Percentiles rank a stretch among this genome's conserved stretches.
Evolutionary conservation across 306 rosid species (phyloP).

Genomic region (Acacia confusa): DNA sequence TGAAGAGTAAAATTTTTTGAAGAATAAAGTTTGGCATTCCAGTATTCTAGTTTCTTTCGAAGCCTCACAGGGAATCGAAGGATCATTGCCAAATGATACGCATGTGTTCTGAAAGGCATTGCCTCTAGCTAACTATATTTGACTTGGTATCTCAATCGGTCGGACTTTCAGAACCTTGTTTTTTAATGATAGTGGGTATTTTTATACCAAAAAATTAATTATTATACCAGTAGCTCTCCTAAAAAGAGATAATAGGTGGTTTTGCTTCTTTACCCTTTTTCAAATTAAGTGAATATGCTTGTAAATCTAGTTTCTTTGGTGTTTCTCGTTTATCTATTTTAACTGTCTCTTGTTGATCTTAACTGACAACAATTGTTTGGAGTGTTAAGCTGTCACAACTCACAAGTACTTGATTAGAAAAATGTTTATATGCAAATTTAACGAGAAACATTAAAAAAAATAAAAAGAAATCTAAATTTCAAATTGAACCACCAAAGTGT

Average conservation of each 20-base stretch:
- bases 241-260: too few species aligned
- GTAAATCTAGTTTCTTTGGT: background rate
- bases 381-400: too few species aligned
- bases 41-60: background rate
- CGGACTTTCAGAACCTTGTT: too few species aligned
- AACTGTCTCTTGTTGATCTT: too few species aligned
- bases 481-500: background rate
- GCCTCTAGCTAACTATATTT: background rate
- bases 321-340: background rate
- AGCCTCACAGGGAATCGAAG: background rate
- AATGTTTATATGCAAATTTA: background rate
- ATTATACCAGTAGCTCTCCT: too few species aligned
- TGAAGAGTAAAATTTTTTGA: constrained; percentile 47
- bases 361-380: too few species aligned
- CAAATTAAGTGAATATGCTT: background rate
- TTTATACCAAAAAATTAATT: too few species aligned
- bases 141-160: too few species aligned
- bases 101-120: constrained; percentile 10
- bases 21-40: constrained; percentile 29
- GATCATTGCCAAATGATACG: constrained; percentile 25
- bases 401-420: background rate
- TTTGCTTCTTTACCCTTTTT: too few species aligned
- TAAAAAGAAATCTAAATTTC: background rate
- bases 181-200: too few species aligned
- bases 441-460: too few species aligned